Evolutionary conservation across 345 rosid genomes (phyloP).

Genomic region (Salix udensis): DNA sequence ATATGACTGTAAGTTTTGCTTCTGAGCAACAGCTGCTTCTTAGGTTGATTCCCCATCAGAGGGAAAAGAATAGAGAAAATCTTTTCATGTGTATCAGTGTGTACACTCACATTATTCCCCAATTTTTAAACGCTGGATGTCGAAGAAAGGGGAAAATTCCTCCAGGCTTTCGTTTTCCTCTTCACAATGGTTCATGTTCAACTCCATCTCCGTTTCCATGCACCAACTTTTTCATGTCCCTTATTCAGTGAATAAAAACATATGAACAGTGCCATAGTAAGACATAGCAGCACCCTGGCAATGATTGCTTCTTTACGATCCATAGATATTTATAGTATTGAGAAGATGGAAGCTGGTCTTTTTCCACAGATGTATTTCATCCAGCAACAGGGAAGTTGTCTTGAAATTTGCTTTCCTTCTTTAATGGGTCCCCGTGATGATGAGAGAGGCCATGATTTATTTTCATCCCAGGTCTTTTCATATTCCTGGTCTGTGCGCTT

Average conservation of each 20-base stretch:
- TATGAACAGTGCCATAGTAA: not conserved
- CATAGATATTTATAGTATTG: not conserved
- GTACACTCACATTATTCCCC: not conserved
- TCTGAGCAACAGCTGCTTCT: not conserved
- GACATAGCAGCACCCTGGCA: not conserved
- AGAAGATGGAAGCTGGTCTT: not conserved
- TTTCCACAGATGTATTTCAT: not conserved
- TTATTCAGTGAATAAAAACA: too few relatives aligned
- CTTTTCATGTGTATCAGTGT: not conserved
- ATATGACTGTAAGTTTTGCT: not conserved
- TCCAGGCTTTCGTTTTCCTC: not conserved
- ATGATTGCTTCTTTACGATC: not conserved
- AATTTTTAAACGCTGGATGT: not conserved
- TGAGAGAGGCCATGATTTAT: not conserved
- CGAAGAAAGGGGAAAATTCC: not conserved
- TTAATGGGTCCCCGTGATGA: not conserved
- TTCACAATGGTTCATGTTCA: not conserved
- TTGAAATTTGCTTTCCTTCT: not conserved
- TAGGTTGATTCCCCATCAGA: not conserved
- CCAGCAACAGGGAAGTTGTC: not conserved
- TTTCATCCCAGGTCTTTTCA: not conserved
- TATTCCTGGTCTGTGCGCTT: not conserved
- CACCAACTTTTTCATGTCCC: not conserved
- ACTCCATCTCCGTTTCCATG: not conserved
- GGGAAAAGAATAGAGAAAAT: not conserved